Evolutionary conservation across 2,329 filamentous ascomycete species (phyloP).

Genomic region (Lecanoromycetidae sp.): DNA sequence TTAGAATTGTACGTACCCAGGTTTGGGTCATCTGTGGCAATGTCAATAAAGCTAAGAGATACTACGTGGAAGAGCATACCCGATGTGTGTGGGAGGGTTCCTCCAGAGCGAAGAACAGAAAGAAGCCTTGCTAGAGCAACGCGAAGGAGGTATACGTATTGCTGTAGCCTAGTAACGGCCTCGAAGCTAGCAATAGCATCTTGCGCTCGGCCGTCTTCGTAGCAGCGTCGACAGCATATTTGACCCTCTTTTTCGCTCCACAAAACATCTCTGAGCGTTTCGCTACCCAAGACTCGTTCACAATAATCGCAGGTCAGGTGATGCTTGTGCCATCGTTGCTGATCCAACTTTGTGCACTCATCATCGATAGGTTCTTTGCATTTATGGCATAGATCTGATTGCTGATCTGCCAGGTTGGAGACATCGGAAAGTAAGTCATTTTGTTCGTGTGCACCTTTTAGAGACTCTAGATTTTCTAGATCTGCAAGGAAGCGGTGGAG

Average conservation of each 20-base stretch:
- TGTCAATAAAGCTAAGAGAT: neutral
- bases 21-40: constrained; percentile 52
- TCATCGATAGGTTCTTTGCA: constrained; percentile 89
- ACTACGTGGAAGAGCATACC: constrained; percentile 31
- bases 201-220: constrained; percentile 37
- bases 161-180: constrained; percentile 72
- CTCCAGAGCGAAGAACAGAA: constrained; percentile 72
- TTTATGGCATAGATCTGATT: constrained; percentile 70
- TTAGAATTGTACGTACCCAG: constrained; percentile 53
- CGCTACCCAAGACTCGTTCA: constrained; percentile 54
- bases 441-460: constrained; percentile 60
- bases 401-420: constrained; percentile 55
- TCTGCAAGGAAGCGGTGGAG: constrained; percentile 74
- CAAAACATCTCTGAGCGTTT: constrained; percentile 55
- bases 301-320: constrained; percentile 65
- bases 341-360: constrained; percentile 66
- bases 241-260: constrained; percentile 57
- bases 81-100: constrained; percentile 62
- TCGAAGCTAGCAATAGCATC: constrained; percentile 53
- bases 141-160: constrained; percentile 85
- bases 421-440: constrained; percentile 56
- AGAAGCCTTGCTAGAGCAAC: constrained; percentile 84
- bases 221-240: constrained; percentile 60
- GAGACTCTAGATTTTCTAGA: constrained; percentile 67
- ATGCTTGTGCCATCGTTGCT: constrained; percentile 69